These are phyloP conservation scores for Neurospora hispaniola DNA, from an alignment of 495 filamentous ascomycete species.

Conservation along the genomic window DNA sequence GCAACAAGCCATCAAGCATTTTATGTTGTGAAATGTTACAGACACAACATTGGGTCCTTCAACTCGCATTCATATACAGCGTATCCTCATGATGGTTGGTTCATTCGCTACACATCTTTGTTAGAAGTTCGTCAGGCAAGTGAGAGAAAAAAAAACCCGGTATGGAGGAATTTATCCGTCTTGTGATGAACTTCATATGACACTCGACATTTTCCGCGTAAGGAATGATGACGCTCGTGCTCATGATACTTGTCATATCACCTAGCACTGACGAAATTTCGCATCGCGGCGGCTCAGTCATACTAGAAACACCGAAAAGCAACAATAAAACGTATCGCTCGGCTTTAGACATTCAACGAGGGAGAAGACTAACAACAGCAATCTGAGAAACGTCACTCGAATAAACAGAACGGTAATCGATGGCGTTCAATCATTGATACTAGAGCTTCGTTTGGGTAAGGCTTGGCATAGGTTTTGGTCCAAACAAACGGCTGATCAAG, in stretches of 20 bases:
- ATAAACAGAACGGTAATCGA: not conserved
- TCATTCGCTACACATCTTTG: not conserved
- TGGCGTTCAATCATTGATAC: not conserved
- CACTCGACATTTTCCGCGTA: not conserved
- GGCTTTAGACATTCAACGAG: not conserved
- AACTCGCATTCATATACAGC: not conserved
- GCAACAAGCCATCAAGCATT: not conserved
- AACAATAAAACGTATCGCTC: not conserved
- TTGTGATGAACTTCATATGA: not conserved
- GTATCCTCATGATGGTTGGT: not conserved
- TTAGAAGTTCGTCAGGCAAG: not conserved
- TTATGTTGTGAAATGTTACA: not conserved
- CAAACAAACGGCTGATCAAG: not conserved
- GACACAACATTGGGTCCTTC: not conserved
- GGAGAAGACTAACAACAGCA: not conserved
- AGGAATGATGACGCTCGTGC: not conserved
- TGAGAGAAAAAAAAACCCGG: not conserved
- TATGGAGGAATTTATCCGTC: not conserved
- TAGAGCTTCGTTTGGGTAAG: not conserved
- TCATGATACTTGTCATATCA: not conserved
- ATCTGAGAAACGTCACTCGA: not conserved
- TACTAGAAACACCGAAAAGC: not conserved
- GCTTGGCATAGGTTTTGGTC: not conserved
- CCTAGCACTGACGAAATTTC: not conserved
- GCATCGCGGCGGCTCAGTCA: not conserved